Percentiles rank a stretch among this genome's conserved stretches.
Evolutionary conservation across 345 rosid genomes (phyloP).

Genomic region (Eucalyptus sideroxylon): DNA sequence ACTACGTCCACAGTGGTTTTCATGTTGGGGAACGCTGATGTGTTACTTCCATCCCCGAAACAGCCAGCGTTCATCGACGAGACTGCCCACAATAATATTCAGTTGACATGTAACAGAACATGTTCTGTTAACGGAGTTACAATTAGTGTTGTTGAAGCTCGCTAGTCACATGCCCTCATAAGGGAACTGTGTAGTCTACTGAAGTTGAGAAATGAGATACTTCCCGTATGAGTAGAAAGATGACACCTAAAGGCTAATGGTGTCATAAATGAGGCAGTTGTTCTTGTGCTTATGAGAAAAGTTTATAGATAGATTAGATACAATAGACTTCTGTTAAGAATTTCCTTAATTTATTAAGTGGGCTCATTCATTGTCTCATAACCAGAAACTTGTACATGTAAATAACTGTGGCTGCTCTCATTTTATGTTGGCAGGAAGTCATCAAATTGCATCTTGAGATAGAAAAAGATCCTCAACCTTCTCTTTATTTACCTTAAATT

Average conservation of each 20-base stretch:
- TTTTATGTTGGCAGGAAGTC: background rate
- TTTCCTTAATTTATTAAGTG: background rate
- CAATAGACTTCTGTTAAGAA: background rate
- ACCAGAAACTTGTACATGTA: background rate
- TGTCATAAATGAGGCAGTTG: background rate
- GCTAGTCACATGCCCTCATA: background rate
- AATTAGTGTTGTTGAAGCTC: background rate
- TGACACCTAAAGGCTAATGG: background rate
- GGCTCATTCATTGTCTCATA: background rate
- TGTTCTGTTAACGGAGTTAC: background rate
- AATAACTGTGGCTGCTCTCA: background rate
- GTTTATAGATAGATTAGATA: background rate
- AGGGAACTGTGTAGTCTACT: background rate
- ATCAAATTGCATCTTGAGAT: background rate
- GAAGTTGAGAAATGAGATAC: background rate
- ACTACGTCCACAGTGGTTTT: no score
- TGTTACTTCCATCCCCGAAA: background rate
- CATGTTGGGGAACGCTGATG: background rate
- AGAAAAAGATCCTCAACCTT: background rate
- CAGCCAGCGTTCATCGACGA: background rate
- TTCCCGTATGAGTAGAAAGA: background rate
- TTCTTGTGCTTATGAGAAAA: background rate
- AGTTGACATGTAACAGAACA: conserved; percentile 10
- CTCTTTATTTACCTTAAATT: background rate
- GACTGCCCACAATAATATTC: background rate